Evolutionary conservation across 768 basidiomycete species (phyloP).

Genomic region (Russula griseocarnosa): DNA sequence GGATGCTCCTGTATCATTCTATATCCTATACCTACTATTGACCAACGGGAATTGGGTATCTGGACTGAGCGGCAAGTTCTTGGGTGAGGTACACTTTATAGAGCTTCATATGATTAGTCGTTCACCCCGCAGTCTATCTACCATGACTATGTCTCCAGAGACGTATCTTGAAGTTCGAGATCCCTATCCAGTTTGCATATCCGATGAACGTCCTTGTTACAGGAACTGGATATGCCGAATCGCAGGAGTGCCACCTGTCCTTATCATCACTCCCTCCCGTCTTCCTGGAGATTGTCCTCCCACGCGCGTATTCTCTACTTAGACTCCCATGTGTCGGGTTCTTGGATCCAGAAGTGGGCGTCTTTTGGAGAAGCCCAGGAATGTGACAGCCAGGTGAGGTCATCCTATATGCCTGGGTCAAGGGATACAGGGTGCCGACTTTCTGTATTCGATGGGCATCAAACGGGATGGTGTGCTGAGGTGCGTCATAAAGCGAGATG

Average conservation of each 20-base stretch:
- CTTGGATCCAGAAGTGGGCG: slow-evolving; percentile 49
- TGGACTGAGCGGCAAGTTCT: slow-evolving; percentile 53
- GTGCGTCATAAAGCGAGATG: background rate
- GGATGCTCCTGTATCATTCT: background rate
- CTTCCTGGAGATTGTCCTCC: slow-evolving; percentile 51
- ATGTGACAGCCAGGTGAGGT: slow-evolving; percentile 62
- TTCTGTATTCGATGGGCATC: slow-evolving; percentile 48
- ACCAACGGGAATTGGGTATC: slow-evolving; percentile 15
- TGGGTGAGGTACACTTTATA: slow-evolving; percentile 42
- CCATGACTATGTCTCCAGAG: slow-evolving; percentile 59
- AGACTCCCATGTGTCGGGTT: slow-evolving; percentile 55
- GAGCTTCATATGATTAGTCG: slow-evolving; percentile 2
- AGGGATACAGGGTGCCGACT: slow-evolving; percentile 64
- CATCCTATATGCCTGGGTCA: slow-evolving; percentile 66
- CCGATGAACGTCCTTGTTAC: slow-evolving; percentile 41
- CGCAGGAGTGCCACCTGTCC: slow-evolving; percentile 32
- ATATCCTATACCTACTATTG: slow-evolving; percentile 11
- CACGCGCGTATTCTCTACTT: slow-evolving; percentile 50
- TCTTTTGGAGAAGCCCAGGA: slow-evolving; percentile 42
- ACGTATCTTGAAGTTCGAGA: slow-evolving; percentile 50
- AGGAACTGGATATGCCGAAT: slow-evolving; percentile 29
- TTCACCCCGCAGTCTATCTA: slow-evolving; percentile 58
- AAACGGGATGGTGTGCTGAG: slow-evolving; percentile 23
- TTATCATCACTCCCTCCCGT: slow-evolving; percentile 61
- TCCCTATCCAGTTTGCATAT: slow-evolving; percentile 58